Conservation (phyloP, 768 basidiomycete genomes). For the Mycena floridula region DNA sequence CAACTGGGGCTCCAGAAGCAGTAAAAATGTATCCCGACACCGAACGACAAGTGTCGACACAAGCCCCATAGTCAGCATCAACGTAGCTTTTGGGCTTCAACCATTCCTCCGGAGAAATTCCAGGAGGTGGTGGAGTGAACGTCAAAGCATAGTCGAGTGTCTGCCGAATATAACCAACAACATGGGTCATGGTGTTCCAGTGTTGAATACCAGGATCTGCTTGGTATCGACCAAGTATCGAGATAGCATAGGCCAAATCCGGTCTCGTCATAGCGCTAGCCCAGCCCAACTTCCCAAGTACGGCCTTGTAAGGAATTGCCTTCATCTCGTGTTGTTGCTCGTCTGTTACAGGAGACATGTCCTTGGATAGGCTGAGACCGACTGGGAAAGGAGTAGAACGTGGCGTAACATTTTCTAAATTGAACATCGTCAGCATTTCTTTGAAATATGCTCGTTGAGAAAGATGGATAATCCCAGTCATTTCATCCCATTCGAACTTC, state of each 20-base stretch:
- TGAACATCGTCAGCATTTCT: not conserved
- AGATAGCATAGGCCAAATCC: constrained; percentile 6
- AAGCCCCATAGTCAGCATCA: constrained; percentile 23
- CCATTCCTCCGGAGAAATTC: not conserved
- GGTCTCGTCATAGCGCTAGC: constrained; percentile 8
- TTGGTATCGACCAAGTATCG: constrained; percentile 8
- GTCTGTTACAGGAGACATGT: not conserved
- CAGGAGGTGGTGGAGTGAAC: constrained; percentile 6
- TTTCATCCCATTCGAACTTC: not conserved
- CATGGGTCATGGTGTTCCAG: constrained; percentile 18
- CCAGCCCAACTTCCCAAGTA: constrained; percentile 15
- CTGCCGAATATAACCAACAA: constrained; percentile 24
- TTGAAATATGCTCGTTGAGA: not conserved
- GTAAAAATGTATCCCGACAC: constrained; percentile 20
- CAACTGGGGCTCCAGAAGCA: constrained; percentile 17
- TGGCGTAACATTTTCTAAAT: not conserved
- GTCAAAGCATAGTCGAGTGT: constrained; percentile 17
- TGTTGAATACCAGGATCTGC: constrained; percentile 17
- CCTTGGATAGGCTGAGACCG: not conserved
- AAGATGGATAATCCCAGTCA: not conserved
- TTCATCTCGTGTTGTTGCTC: constrained; percentile 9
- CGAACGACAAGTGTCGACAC: constrained; percentile 18
- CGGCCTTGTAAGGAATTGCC: constrained; percentile 8
- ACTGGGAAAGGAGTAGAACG: not conserved
- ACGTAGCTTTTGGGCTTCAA: constrained; percentile 2